Conservation (phyloP, 2,329 filamentous ascomycete species). For the Aspergillus udagawae region DNA sequence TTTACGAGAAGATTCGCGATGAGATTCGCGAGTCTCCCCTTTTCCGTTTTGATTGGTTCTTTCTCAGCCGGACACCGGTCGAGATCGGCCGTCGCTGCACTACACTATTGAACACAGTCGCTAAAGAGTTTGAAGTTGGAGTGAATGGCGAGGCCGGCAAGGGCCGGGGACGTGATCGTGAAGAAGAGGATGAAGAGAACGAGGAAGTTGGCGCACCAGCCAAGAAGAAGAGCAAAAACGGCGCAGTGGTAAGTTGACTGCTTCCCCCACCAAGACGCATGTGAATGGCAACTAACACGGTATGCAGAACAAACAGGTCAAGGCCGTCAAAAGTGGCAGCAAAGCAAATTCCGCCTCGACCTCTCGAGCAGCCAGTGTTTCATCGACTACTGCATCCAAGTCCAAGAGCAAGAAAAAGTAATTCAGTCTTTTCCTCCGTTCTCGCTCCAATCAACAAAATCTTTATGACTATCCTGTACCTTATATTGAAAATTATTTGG, state of each 20-base stretch:
- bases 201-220: conserved; percentile 76
- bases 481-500: conserved; percentile 11
- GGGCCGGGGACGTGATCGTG: conserved; percentile 56
- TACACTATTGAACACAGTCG: conserved; percentile 88
- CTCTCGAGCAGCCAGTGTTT: conserved; percentile 84
- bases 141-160: conserved; percentile 62
- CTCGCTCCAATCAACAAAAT: conserved; percentile 1
- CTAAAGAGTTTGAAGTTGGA: conserved; percentile 82
- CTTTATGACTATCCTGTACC: conserved; percentile 12
- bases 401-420: conserved; percentile 49
- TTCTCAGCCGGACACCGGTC: conserved; percentile 86
- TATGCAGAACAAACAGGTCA: conserved; percentile 83
- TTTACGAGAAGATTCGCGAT: conserved; percentile 94
- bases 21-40: conserved; percentile 92
- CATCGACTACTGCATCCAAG: conserved; percentile 60
- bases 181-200: conserved; percentile 81
- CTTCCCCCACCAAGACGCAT: not conserved
- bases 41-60: conserved; percentile 99
- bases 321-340: conserved; percentile 73
- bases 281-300: conserved; percentile 4
- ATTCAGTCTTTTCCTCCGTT: conserved; percentile 11
- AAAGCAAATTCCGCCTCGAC: conserved; percentile 72
- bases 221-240: conserved; percentile 92
- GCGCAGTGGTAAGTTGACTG: conserved; percentile 67
- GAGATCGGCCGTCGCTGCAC: conserved; percentile 91